A percentile compares a stretch with the other conserved stretches of the same genome.
These are phyloP conservation scores for Leccinellum albellum DNA, from an alignment of 768 basidiomycete species.

Conservation along the genomic window DNA sequence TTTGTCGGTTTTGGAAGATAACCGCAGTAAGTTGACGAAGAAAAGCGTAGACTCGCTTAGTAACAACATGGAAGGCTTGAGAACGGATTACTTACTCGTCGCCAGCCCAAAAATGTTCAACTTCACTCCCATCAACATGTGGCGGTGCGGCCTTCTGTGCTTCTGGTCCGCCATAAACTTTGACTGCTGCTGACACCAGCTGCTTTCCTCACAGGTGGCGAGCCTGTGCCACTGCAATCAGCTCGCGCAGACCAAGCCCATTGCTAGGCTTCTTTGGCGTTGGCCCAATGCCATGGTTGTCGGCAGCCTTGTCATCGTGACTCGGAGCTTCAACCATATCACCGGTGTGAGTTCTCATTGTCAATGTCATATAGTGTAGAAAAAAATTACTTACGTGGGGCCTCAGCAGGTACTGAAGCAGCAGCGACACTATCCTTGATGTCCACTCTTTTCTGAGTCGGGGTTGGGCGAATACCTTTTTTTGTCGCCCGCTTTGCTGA, in stretches of 20 bases:
- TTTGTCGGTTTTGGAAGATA: not conserved
- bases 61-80: not conserved
- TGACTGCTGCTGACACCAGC: not conserved
- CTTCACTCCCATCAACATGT: not conserved
- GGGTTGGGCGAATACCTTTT: not conserved
- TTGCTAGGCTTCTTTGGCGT: not conserved
- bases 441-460: not conserved
- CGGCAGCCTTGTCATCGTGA: not conserved
- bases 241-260: not conserved
- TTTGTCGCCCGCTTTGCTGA: not conserved
- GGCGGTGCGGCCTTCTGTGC: not conserved
- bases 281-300: not conserved
- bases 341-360: not conserved
- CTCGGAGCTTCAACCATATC: not conserved
- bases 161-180: not conserved
- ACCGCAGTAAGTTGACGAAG: not conserved
- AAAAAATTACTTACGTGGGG: not conserved
- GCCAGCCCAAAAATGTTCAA: too few relatives aligned
- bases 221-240: not conserved
- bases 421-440: not conserved
- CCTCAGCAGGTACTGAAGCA: not conserved
- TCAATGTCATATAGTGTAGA: not conserved
- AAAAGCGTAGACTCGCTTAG: not conserved
- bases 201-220: not conserved
- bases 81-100: not conserved